Evolutionary conservation across 2,329 filamentous ascomycete species (phyloP).

Genomic region (Xylaria sp.): DNA sequence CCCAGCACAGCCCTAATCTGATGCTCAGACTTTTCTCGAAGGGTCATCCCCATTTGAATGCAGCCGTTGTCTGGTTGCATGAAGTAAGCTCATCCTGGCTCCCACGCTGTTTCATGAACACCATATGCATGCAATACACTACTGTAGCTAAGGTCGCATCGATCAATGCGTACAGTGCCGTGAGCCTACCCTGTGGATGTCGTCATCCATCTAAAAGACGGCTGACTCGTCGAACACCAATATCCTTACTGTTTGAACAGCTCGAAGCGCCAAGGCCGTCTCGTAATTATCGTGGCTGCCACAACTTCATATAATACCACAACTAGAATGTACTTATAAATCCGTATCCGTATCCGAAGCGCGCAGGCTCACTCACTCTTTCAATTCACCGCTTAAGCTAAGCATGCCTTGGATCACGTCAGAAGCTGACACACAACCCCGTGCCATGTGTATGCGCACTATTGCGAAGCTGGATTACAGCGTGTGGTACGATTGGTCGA

Average conservation of each 20-base stretch:
- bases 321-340: neutral
- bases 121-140: conserved; percentile 20
- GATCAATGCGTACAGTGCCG: conserved; percentile 23
- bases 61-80: conserved; percentile 16
- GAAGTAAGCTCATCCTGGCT: conserved; percentile 22
- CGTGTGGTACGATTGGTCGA: neutral
- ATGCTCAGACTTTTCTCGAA: conserved; percentile 9
- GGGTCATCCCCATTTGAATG: conserved; percentile 10
- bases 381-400: neutral
- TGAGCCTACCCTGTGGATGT: neutral
- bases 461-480: conserved; percentile 10
- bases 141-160: conserved; percentile 8
- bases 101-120: conserved; percentile 20
- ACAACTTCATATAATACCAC: neutral
- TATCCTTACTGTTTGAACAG: neutral
- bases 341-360: neutral
- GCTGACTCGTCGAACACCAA: neutral
- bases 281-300: neutral
- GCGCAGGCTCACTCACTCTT: neutral
- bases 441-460: neutral
- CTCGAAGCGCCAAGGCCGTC: neutral
- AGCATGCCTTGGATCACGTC: conserved; percentile 28
- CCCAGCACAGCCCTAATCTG: neutral
- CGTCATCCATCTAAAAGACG: conserved; percentile 21
- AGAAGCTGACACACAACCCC: conserved; percentile 14